These are phyloP conservation scores for Fusarium keratoplasticum DNA, from an alignment of 2,329 filamentous ascomycete genomes.

Conservation along the genomic window DNA sequence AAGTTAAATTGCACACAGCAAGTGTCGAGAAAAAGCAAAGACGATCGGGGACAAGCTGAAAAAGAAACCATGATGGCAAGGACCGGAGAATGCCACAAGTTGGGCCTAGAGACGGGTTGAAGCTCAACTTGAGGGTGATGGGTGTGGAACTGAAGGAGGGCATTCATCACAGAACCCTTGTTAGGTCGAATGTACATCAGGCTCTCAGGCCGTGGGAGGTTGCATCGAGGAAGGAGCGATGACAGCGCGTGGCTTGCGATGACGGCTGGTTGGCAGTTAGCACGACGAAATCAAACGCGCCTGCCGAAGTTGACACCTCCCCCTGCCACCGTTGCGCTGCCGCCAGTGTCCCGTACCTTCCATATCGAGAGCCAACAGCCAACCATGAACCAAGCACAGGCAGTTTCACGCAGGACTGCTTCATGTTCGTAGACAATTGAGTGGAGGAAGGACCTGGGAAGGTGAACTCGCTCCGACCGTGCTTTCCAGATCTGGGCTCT, in stretches of 20 bases:
- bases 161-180: background rate
- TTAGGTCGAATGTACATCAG: background rate
- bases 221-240: conserved; percentile 14
- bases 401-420: background rate
- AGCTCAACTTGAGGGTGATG: background rate
- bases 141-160: background rate
- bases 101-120: background rate
- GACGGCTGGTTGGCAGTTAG: conserved; percentile 2
- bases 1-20: conserved; percentile 14
- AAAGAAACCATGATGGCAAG: background rate
- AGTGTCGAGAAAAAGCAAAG: conserved; percentile 9
- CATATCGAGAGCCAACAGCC: background rate
- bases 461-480: background rate
- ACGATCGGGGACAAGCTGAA: background rate
- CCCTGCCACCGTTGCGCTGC: background rate
- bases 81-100: background rate
- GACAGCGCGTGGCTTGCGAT: conserved; percentile 9
- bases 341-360: background rate
- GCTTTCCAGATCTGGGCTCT: background rate
- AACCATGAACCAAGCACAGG: background rate
- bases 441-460: background rate
- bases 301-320: conserved; percentile 7
- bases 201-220: background rate
- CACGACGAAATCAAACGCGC: conserved; percentile 32
- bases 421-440: background rate